phyloP scores from a whole-genome alignment of 352 stramenopile species.

The Phytopythium kandeliae region DNA sequence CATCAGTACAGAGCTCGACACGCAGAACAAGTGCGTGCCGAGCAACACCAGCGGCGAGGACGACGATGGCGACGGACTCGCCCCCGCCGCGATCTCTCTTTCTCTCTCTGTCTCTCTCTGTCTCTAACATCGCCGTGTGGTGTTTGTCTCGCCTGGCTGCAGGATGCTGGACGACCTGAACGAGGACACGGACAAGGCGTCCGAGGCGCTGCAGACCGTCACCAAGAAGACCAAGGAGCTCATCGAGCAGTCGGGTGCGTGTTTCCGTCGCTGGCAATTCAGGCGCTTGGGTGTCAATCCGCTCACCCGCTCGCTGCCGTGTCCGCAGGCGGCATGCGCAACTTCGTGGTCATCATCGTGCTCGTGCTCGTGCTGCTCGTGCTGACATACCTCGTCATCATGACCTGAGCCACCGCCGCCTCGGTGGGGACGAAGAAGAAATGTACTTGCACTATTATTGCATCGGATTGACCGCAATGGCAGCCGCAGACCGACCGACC shows the following conservation, averaged over 20 bases:
- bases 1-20: conserved; percentile 81
- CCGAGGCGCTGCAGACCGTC: conserved; percentile 60
- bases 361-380: conserved; percentile 77
- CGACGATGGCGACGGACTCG: too few relatives aligned
- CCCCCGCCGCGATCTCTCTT: too few relatives aligned
- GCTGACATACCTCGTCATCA: conserved; percentile 85
- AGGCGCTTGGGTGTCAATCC: too few relatives aligned
- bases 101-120: too few relatives aligned
- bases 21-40: conserved; percentile 75
- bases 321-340: conserved; percentile 80
- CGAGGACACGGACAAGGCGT: conserved; percentile 78
- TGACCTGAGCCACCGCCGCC: conserved; percentile 45
- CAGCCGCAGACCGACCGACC: too few relatives aligned
- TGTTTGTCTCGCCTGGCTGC: too few relatives aligned
- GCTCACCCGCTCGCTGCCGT: too few relatives aligned
- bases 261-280: too few relatives aligned
- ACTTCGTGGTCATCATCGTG: conserved; percentile 85
- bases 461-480: not conserved
- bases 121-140: too few relatives aligned
- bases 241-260: conserved; percentile 69
- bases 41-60: too few relatives aligned
- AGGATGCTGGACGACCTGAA: conserved; percentile 85
- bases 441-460: not conserved
- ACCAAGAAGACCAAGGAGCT: conserved; percentile 86
- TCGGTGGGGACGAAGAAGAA: too few relatives aligned